phyloP scores from a whole-genome alignment of 805 yeast species.

The Metschnikowia cubensis region DNA sequence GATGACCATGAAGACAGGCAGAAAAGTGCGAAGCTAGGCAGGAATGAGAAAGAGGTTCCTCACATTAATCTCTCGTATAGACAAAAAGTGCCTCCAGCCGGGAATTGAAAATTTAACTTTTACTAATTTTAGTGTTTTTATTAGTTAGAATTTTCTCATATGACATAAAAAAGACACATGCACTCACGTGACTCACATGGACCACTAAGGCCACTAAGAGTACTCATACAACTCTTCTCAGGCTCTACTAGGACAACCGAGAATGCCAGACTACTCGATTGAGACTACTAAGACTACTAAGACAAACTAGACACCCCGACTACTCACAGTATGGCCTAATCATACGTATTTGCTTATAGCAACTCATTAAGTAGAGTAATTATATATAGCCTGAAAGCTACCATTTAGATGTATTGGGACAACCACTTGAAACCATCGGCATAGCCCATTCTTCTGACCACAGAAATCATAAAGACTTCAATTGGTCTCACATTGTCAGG shows the following conservation, averaged over 20 bases:
- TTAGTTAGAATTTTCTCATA: too few relatives aligned
- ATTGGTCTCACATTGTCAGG: conserved; percentile 81
- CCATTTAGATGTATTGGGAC: conserved; percentile 77
- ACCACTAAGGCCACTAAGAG: too few relatives aligned
- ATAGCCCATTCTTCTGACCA: conserved; percentile 97
- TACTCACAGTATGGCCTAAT: neutral
- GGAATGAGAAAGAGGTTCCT: neutral
- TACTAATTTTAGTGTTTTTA: too few relatives aligned
- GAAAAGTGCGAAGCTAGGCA: conserved; percentile 6
- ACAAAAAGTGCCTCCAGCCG: too few relatives aligned
- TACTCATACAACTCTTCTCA: too few relatives aligned
- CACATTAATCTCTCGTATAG: neutral
- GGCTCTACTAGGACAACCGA: too few relatives aligned
- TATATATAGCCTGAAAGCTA: neutral
- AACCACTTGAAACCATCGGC: conserved; percentile 99
- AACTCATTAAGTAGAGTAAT: neutral
- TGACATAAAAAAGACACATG: too few relatives aligned
- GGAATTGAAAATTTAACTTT: too few relatives aligned
- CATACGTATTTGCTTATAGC: neutral
- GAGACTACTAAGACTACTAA: too few relatives aligned
- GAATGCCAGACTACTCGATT: too few relatives aligned
- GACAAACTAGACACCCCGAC: too few relatives aligned
- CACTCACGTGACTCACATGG: too few relatives aligned
- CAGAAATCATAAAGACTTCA: conserved; percentile 96
- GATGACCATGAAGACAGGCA: conserved; percentile 1